These are phyloP conservation scores for Boletus insuetus DNA, from an alignment of 768 basidiomycete species.

Conservation along the genomic window DNA sequence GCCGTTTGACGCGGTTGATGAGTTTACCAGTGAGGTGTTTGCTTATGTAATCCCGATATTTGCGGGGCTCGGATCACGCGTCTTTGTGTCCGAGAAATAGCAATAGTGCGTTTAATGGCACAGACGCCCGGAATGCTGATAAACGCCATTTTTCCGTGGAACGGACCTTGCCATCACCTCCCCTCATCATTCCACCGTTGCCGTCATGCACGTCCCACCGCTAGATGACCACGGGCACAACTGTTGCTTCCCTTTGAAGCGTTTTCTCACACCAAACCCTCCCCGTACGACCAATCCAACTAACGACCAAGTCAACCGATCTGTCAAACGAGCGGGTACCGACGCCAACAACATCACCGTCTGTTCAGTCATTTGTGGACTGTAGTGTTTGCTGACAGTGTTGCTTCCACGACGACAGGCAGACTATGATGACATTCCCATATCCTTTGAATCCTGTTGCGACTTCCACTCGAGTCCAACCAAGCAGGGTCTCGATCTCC, in stretches of 20 bases:
- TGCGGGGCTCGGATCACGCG: slow-evolving; percentile 31
- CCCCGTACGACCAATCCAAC: background rate
- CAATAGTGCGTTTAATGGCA: slow-evolving; percentile 3
- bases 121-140: slow-evolving; percentile 28
- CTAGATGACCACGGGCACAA: slow-evolving; percentile 21
- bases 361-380: background rate
- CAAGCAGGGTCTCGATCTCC: slow-evolving; percentile 28
- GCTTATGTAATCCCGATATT: slow-evolving; percentile 27
- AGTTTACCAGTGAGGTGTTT: too few relatives aligned
- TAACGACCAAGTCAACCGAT: background rate
- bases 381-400: background rate
- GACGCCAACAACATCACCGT: slow-evolving; percentile 5
- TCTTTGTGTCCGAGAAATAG: slow-evolving; percentile 14
- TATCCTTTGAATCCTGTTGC: slow-evolving; percentile 41
- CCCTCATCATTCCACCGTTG: slow-evolving; percentile 5
- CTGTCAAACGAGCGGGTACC: slow-evolving; percentile 4
- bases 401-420: slow-evolving; percentile 2
- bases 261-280: slow-evolving; percentile 13
- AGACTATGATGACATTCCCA: slow-evolving; percentile 17
- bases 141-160: slow-evolving; percentile 28
- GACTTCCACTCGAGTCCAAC: slow-evolving; percentile 38
- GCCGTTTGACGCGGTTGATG: slow-evolving; percentile 2
- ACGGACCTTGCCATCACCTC: background rate
- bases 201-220: slow-evolving; percentile 22
- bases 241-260: slow-evolving; percentile 23